Base-by-base conservation (phyloP, 2,329 filamentous ascomycete genomes). In the Cladosporium sp. region DNA sequence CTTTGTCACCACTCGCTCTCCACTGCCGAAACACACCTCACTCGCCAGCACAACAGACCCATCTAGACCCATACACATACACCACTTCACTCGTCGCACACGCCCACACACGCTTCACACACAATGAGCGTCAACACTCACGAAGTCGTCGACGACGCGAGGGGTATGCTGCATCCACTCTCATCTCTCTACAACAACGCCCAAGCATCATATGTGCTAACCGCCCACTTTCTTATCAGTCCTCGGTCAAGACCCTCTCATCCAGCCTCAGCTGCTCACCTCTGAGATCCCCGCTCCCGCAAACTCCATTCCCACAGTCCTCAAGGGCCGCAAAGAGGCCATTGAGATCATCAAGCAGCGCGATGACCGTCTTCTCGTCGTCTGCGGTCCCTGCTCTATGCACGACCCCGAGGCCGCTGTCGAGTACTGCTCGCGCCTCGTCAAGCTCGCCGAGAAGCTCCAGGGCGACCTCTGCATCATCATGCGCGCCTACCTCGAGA, bases 401-500 rank as follows among this genome's bases (percentile, higher is more conserved):
- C 95, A 99, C 83, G 95, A 99, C 78, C 94, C 95, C 21, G 83
- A 89, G 64, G 91, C 92, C 69, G 94, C 94, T 12, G 86, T 97
- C 71, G 92, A 94, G 76, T 99, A 99, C 88, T 96, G 93, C 84
- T 88, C 93, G 75, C 85, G 90, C 70, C 85, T 99, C 69, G 78
- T 96, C 71, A 84, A 87, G 75, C 84, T 96, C 74, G 93, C 94
- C 80, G 86, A 93, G 77, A 95, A 96, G 83, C 90, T 97, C 83
- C 86, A 91, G 78, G 86, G 93, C 74, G 92, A 98, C 76, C 86
- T 99, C 44, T 85, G 96, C 73, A 95, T 99, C 72, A 90, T 99
- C 68, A 99, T 99, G 95, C 91, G 95, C 72, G 91, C 92, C 69
- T 99, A 99, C 86, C 88, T 99, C 67, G 95, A 99, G 85, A 99